A percentile compares a stretch with the other conserved stretches of the same genome.
Conservation (phyloP, 163 green algal genomes). For the Chloroidium sp. region DNA sequence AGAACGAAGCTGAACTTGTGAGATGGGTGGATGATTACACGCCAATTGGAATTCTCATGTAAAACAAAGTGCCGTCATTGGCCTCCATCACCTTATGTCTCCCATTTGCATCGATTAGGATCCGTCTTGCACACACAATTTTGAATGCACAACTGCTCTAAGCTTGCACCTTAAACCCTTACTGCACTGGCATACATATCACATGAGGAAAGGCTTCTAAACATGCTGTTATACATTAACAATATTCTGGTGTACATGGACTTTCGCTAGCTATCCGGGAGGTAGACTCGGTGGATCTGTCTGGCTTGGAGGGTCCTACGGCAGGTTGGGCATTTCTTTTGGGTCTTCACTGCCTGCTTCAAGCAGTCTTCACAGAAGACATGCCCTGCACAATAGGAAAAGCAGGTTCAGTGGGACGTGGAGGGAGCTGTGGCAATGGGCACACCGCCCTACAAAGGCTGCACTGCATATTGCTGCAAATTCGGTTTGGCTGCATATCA, state of each 20-base stretch:
- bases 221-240: too few species aligned
- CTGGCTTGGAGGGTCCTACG: constrained; percentile 20
- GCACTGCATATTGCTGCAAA: neutral
- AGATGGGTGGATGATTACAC: constrained; percentile 12
- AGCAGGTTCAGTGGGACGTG: neutral
- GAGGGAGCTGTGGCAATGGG: neutral
- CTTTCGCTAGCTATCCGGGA: too few species aligned
- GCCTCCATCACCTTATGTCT: too few species aligned
- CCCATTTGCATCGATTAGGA: too few species aligned
- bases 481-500: neutral
- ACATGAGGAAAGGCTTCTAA: too few species aligned
- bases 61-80: too few species aligned
- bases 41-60: neutral
- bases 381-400: constrained; percentile 17
- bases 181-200: too few species aligned
- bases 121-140: too few species aligned
- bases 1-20: constrained; percentile 96
- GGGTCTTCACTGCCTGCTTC: constrained; percentile 11
- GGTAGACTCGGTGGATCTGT: constrained; percentile 18
- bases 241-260: too few species aligned
- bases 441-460: neutral
- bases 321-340: constrained; percentile 40
- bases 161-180: too few species aligned
- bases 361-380: constrained; percentile 38
- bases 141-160: too few species aligned